A percentile compares a stretch with the other conserved stretches of the same genome.
Evolutionary conservation across 2,329 filamentous ascomycete genomes (phyloP).

Genomic region (Aquanectria penicillioides): DNA sequence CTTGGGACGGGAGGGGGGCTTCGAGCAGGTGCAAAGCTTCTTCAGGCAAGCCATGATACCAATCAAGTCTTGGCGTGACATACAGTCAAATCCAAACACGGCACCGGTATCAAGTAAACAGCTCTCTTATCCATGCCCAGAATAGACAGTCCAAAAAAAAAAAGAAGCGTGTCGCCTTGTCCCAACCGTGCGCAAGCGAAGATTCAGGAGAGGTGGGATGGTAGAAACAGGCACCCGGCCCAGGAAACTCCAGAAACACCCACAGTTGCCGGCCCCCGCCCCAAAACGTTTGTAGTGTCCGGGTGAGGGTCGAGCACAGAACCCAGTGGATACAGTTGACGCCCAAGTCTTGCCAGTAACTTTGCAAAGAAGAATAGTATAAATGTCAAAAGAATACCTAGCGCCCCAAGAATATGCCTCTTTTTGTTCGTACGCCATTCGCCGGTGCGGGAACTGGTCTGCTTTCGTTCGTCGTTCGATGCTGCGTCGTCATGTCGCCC

Average conservation of each 20-base stretch:
- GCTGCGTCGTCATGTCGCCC: conserved; percentile 46
- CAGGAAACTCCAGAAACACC: conserved; percentile 34
- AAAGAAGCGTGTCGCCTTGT: conserved; percentile 12
- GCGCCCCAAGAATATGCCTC: conserved; percentile 51
- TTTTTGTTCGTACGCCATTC: conserved; percentile 53
- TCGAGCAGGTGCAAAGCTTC: conserved; percentile 4
- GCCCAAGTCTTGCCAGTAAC: conserved; percentile 30
- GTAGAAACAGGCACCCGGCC: conserved; percentile 17
- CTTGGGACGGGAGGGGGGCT: conserved; percentile 3
- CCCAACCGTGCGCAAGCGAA: conserved; percentile 12
- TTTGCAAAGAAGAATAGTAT: conserved; percentile 42
- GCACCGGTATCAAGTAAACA: conserved; percentile 9
- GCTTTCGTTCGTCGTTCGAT: conserved; percentile 47
- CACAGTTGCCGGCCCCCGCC: conserved; percentile 21
- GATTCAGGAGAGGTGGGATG: conserved; percentile 8
- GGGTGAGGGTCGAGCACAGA: neutral
- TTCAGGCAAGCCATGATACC: conserved; percentile 8
- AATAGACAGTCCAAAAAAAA: neutral
- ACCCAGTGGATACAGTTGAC: conserved; percentile 9
- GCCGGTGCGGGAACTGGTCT: conserved; percentile 49
- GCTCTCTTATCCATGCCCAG: neutral
- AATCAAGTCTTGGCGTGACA: conserved; percentile 14
- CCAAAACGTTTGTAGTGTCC: conserved; percentile 1
- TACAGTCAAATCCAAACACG: conserved; percentile 9
- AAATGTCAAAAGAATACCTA: conserved; percentile 49